Conservation (phyloP, 2,329 filamentous ascomycete species). For the Graphium sp. region DNA sequence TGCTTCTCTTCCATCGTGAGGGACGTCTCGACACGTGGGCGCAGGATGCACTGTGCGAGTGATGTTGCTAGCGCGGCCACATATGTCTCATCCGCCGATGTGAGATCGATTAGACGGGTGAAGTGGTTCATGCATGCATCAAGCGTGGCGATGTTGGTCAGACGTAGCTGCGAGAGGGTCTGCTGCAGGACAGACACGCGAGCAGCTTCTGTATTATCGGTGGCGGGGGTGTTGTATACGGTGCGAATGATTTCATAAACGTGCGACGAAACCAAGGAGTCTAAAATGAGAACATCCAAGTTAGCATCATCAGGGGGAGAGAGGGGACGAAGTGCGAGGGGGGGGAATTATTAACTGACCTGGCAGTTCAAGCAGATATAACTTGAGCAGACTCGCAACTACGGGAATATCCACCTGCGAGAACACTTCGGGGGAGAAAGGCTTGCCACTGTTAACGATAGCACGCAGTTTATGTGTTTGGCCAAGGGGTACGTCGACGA, state of each 20-base stretch:
- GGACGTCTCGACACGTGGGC: constrained; percentile 73
- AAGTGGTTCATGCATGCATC: constrained; percentile 98
- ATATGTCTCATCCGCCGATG: constrained; percentile 84
- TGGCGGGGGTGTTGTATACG: constrained; percentile 72
- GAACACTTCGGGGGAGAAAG: constrained; percentile 58
- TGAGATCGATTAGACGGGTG: constrained; percentile 88
- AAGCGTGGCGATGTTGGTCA: constrained; percentile 96
- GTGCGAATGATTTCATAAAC: constrained; percentile 98
- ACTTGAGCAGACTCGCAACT: constrained; percentile 78
- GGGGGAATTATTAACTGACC: constrained; percentile 36
- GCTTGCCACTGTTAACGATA: constrained; percentile 74
- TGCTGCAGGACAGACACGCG: constrained; percentile 87
- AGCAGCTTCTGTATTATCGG: constrained; percentile 59
- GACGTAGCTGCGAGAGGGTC: constrained; percentile 81
- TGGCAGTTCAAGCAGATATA: constrained; percentile 89
- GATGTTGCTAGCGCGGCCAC: constrained; percentile 54
- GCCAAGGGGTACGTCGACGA: constrained; percentile 74
- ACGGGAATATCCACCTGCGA: constrained; percentile 87
- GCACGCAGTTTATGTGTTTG: constrained; percentile 74
- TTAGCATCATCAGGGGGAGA: not conserved
- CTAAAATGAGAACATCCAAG: constrained; percentile 26
- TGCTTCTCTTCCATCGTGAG: constrained; percentile 94
- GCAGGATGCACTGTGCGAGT: constrained; percentile 73
- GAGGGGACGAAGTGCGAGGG: not conserved
- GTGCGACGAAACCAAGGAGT: constrained; percentile 95